phyloP scores from a whole-genome alignment of 805 yeast species.

The Torulaspora maleeae region DNA sequence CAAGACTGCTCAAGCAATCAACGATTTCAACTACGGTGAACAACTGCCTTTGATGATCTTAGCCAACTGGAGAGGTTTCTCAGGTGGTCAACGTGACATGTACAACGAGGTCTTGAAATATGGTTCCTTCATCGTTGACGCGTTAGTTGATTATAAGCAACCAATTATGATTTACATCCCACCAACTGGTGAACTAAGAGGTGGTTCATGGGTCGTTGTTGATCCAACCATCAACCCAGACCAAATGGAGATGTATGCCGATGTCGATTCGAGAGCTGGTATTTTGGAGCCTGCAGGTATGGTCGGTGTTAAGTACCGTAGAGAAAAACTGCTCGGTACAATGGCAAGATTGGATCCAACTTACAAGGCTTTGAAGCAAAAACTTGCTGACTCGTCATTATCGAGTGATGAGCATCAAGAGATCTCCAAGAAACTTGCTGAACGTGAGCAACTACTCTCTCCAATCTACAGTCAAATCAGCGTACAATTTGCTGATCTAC shows the following conservation, averaged over 20 bases:
- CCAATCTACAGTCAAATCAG: constrained; percentile 91
- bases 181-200: constrained; percentile 97
- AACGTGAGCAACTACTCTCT: constrained; percentile 71
- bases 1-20: constrained; percentile 98
- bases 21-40: constrained; percentile 97
- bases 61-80: constrained; percentile 99
- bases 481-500: constrained; percentile 95
- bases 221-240: constrained; percentile 96
- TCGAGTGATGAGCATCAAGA: constrained; percentile 62
- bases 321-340: constrained; percentile 84
- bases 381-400: constrained; percentile 50
- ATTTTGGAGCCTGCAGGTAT: constrained; percentile 98
- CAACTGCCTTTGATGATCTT: constrained; percentile 94
- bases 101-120: constrained; percentile 95
- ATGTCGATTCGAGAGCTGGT: constrained; percentile 93
- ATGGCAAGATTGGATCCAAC: constrained; percentile 84
- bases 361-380: constrained; percentile 62
- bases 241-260: constrained; percentile 99
- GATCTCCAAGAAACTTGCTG: constrained; percentile 59
- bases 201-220: constrained; percentile 99
- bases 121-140: constrained; percentile 96
- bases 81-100: constrained; percentile 99
- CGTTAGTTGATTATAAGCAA: constrained; percentile 90
- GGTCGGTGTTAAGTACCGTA: constrained; percentile 97
- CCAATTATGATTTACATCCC: constrained; percentile 97